Base-by-base conservation (phyloP, 2,329 filamentous ascomycete species). In the Penicillium sp. region DNA sequence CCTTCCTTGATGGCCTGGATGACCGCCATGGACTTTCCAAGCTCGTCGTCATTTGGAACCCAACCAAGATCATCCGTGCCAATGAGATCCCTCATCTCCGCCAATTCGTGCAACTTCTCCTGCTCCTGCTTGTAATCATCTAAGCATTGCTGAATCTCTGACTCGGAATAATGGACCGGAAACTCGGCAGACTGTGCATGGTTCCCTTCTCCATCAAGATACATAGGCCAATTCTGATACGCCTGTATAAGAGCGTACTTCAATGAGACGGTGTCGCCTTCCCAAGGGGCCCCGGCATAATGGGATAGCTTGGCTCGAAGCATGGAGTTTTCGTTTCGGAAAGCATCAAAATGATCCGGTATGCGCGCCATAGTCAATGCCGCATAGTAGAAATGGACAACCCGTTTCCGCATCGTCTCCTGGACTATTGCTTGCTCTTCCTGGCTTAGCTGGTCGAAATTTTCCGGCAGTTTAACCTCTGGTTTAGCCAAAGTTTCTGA, bases 181-280 rank as follows among this genome's bases (percentile, higher is more conserved):
- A 54, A 67, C 37, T 51, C 37, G 40, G 39, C 44, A n/a, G 56
- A 38, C 35, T 26, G 34, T 31, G 26, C 7, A 26, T 8, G 24
- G 8, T 26, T 8, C 24, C 5, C 32, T 24, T 10, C 52, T 46
- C 39, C 53, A 56, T 60, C 59, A 7, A 61, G 29, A 16, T 38
- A 45, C 48, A 67, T 61, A 34, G 63, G 65, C 66, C 62, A 71
- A 39, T 65, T 65, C 24, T 45, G 53, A 11, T 51, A 54, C 0
- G 56, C 58, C 34, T 69, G 62, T 2, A 68, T 48, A 4, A 72
- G 61, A 9, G 53, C 47, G 51, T 65, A 56, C 38, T 65, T 66
- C 7, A 72, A 53, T 3, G 61, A 60, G 2, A 69, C 20, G 16
- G 58, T 63, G 44, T 71, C 63, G 0, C 70, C 69, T 60, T 72